These are phyloP conservation scores for Metarhizium humberi DNA, from an alignment of 2,329 filamentous ascomycete genomes.

Conservation along the genomic window DNA sequence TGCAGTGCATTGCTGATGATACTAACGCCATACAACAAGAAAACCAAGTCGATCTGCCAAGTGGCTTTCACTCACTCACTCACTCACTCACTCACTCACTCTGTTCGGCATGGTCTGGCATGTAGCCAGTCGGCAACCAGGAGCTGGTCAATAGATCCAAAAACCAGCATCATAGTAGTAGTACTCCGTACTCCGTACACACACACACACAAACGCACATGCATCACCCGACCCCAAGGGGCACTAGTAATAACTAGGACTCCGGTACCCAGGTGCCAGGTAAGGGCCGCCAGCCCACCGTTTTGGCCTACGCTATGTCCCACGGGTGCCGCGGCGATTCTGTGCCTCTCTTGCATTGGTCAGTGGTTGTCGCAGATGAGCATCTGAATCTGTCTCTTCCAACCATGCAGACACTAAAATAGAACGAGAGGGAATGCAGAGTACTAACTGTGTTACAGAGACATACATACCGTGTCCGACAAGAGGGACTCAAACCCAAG, in stretches of 20 bases:
- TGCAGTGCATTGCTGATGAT: no score
- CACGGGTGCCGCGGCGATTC: neutral
- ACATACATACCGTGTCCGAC: neutral
- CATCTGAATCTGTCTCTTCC: neutral
- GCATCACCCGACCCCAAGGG: slow-evolving; percentile 3
- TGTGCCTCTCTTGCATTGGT: neutral
- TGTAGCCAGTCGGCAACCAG: neutral
- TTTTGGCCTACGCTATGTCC: slow-evolving; percentile 2
- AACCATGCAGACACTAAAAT: neutral
- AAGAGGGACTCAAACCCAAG: neutral
- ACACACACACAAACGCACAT: neutral
- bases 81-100: no score
- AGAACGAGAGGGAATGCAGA: neutral
- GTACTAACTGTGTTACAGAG: neutral
- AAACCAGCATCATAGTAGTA: neutral
- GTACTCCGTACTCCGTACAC: no score
- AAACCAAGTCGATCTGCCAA: neutral
- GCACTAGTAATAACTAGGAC: neutral
- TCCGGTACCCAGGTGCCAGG: no score
- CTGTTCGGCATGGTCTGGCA: neutral
- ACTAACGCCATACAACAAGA: neutral
- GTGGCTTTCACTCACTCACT: neutral
- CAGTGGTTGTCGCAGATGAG: neutral
- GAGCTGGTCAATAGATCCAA: neutral
- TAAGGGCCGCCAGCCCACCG: slow-evolving; percentile 2